Base-by-base conservation (phyloP, 352 stramenopile species). In the Globisporangium splendens region DNA sequence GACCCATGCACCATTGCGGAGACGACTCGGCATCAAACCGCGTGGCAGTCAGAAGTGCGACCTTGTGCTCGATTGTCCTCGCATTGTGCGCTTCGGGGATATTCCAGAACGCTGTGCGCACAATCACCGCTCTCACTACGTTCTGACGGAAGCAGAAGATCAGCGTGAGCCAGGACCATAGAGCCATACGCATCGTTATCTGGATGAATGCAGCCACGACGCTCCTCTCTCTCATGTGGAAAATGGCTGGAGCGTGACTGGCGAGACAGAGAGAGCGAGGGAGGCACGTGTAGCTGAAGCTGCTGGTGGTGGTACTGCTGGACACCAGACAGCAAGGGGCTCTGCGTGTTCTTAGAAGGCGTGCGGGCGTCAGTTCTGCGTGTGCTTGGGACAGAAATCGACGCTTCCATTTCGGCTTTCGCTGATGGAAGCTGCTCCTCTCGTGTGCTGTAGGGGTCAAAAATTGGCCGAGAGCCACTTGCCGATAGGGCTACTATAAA, bases 1-100 rank as follows among this genome's bases (percentile, higher is more conserved):
- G 56, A 22, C 68, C 68, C 61, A 76, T 68, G 62, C 68, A 76
- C 61, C 61, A 76, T 2, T 22, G 21, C 2, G 18, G 18, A 8
- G 51, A 35, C 2, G 28, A 35, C 28, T 35, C 28, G 5, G 51
- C 21, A 17, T 64, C 8, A 17, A 20, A 48, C 1, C 46, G 56
- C 15, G 62, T 48, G 17, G 50, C 43, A n/a, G 46, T 67, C 15
- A 73, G 55, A 38, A 76, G 54, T 43, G 63, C 68, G 14, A 73
- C 65, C 51, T 62, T 58, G 24, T 69, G 42, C 8, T 17, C 12
- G 3, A 68, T 42, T 2, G 57, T 41, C 28, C 44, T 11, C 18
- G 15, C 18, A 13, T 52, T 18, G 35, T 14, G 52, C 39, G 54
- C 24, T 6, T 20, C 17, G n/a, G 31, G 2, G 17, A 64, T 46